Evolutionary conservation across 129 eudicot genomes (phyloP), one percentile per base, ranked within the genome.

Genomic region (Flaveria trinervia): DNA sequence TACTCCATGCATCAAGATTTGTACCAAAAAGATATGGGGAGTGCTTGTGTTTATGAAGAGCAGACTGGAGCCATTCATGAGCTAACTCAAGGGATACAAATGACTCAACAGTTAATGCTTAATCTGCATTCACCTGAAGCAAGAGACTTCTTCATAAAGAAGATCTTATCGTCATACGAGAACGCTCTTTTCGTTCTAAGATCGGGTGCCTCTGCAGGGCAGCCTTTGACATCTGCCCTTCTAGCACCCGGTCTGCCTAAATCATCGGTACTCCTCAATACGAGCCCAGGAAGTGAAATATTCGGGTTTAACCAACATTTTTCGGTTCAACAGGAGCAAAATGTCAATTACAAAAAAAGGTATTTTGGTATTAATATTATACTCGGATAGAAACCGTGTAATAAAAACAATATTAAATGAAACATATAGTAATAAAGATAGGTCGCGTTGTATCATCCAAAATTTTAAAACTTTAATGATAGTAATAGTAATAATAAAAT

Each of bases 311-410:
- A 78, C 66, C 76, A 48, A 20, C 75, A 69, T 8, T 57, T 70
- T 56, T 33, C 22, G 9, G 75, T 65, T 51, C 85, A 65, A 2
- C 72, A 72, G 15, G 83, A 71, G 0, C 74, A 36, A 54, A 82
- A 43, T 55, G 81, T 68, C 65, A 77, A 59, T 20, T 79, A 89
- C 16, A 83, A 79, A 75, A 92, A 92, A 85, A 92, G 97, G 97
- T 92, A 75, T 28, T 30, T 52, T 23, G 26, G 26, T 23, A 23
- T 23, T 23, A 23, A 23, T 23, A 23, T 23, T 23, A 23, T 23
- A 23, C 26, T 23, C 1, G 26, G 26, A 0, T 23, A 23, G 26
- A 23, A 23, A 23, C 26, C 26, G 26, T 23, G 26, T 23, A 23
- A 23, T 23, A 23, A 0, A 23, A 23, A 23, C 26, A 23, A 23